Conservation (phyloP, 176 grass and related monocot species). For the Aechmea fasciata region DNA sequence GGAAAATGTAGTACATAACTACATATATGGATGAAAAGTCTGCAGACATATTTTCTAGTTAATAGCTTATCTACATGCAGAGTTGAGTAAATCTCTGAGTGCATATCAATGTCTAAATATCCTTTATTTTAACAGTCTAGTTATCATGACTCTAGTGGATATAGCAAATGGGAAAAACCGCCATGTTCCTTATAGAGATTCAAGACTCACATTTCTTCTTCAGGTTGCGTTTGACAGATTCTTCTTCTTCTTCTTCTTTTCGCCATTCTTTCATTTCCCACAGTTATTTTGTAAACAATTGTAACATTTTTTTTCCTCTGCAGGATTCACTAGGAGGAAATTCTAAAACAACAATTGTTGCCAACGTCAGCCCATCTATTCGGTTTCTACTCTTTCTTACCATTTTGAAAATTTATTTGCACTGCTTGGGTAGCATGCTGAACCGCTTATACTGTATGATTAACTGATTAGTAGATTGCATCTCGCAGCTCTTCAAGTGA, state of each 20-base stretch:
- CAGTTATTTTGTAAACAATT: constrained; percentile 11
- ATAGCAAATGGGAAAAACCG: constrained; percentile 82
- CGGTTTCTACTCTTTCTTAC: constrained; percentile 36
- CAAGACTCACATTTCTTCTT: constrained; percentile 93
- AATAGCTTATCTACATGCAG: not conserved
- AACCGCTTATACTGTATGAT: constrained; percentile 5
- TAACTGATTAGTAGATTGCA: constrained; percentile 24
- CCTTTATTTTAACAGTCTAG: constrained; percentile 53
- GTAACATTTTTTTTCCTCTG: constrained; percentile 26
- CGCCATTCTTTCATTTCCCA: not conserved
- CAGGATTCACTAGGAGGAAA: constrained; percentile 93
- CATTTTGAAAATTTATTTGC: constrained; percentile 21
- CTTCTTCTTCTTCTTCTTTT: not conserved
- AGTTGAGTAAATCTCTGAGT: not conserved
- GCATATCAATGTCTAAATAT: constrained; percentile 1
- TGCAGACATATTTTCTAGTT: not conserved
- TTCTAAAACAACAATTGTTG: constrained; percentile 87
- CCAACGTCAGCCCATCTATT: constrained; percentile 88
- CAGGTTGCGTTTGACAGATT: constrained; percentile 44
- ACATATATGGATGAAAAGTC: not conserved
- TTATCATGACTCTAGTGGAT: constrained; percentile 93
- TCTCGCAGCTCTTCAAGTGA: constrained; percentile 70
- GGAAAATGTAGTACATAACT: not conserved
- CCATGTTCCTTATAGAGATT: constrained; percentile 94
- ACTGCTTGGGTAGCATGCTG: not conserved